Conservation (phyloP, 2,329 filamentous ascomycete genomes). For the Pseudomassariella vexata region DNA sequence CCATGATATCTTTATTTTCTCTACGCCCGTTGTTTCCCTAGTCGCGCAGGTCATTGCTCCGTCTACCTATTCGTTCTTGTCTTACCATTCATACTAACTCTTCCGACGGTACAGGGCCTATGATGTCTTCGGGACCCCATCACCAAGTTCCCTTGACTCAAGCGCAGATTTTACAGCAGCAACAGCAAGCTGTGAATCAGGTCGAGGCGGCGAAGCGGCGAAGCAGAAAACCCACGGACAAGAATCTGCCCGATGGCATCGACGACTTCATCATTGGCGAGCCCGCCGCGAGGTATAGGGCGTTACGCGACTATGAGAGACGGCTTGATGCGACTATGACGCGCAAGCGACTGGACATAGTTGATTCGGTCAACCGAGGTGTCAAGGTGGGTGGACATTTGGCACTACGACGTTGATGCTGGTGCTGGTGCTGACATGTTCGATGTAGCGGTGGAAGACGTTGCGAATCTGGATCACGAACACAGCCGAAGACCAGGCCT, state of each 20-base stretch:
- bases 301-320: slow-evolving; percentile 80
- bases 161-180: slow-evolving; percentile 46
- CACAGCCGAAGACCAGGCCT: slow-evolving; percentile 87
- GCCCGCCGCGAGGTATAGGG: slow-evolving; percentile 74
- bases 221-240: slow-evolving; percentile 88
- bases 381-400: slow-evolving; percentile 49
- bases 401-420: slow-evolving; percentile 1
- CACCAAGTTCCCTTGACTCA: slow-evolving; percentile 45
- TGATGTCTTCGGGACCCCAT: slow-evolving; percentile 50
- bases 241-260: slow-evolving; percentile 85
- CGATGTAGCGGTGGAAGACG: slow-evolving; percentile 64
- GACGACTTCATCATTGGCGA: slow-evolving; percentile 79
- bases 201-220: slow-evolving; percentile 69
- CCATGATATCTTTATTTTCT: slow-evolving; percentile 6
- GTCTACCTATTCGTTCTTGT: slow-evolving; percentile 5
- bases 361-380: slow-evolving; percentile 71
- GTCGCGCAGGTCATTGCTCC: not conserved
- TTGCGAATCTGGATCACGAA: slow-evolving; percentile 94
- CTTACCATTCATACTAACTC: slow-evolving; percentile 2
- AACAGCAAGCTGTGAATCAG: slow-evolving; percentile 43
- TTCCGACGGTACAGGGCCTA: slow-evolving; percentile 38
- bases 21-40: not conserved
- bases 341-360: slow-evolving; percentile 85
- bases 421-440: slow-evolving; percentile 8
- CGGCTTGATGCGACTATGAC: slow-evolving; percentile 88